Base-by-base conservation (phyloP, 1,284 basidiomycete genomes). In the Cutaneotrichosporon cutaneum region DNA sequence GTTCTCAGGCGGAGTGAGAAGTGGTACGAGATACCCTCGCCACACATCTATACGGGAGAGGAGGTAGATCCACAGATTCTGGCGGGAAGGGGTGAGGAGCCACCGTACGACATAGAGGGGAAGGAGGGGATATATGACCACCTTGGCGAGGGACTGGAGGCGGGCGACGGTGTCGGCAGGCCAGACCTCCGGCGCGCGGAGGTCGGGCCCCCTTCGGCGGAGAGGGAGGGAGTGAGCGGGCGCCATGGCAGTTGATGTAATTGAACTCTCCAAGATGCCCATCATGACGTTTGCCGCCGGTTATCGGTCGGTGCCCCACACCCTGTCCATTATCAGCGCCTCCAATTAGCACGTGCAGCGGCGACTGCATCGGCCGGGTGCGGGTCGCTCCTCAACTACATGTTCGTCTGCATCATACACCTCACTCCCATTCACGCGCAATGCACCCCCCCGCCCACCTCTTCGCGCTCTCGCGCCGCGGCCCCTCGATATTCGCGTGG, bases 391-490 rank as follows among this genome's bases (percentile, higher is more conserved):
- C 10, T 24, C n/a, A n/a, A n/a, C n/a, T n/a, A n/a, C n/a, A n/a
- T n/a, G n/a, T n/a, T n/a, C n/a, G n/a, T 22, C 26, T 42, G 6
- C n/a, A 16, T 18, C 57, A 42, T 36, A 14, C 26, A 13, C 30
- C 50, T 9, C 22, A 54, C 58, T 47, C 24, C 13, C 30, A 30
- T 27, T 21, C 52, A 36, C 39, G 35, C 58, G 5, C 42, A 27
- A 61, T 53, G 32, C 48, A 22, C 59, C 21, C 42, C 27, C 26
- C 59, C 4, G 30, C 36, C 9, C 39, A 56, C 54, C 36, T 51
- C n/a, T 21, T 56, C 35, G 54, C 51, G 48, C 59, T 55, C 16
- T 30, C 54, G 16, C 45, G 45, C 21, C 54, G 59, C 11, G 48
- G 36, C 4, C 52, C 52, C 13, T n/a, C 35, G 2, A n/a, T 26